Base-by-base conservation (phyloP, 345 rosid genomes). In the Camelina neglecta region DNA sequence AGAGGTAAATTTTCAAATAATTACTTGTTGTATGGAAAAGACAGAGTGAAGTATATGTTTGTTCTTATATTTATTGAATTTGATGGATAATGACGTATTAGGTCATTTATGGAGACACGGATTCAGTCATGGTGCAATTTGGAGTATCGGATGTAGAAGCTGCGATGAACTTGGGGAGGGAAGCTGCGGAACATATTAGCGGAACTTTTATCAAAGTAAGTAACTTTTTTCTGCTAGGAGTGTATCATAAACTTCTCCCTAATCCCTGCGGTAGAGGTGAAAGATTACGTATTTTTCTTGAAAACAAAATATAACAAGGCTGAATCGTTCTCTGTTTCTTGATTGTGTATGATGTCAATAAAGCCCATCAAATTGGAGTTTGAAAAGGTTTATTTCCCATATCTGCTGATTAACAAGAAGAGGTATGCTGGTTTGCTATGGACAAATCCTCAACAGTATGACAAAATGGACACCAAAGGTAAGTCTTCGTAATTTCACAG, bases 401-500 rank as follows among this genome's bases (percentile, higher is more conserved):
- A 89, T 79, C 83, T 95, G 47, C 82, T 95, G 84, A 95, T 95
- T 69, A 92, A 93, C 87, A 95, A 95, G 89, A 95, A 95, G 86
- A 88, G 97, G 83, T 95, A 95, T 84, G 98, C 99, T 82, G 99
- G 99, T 81, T 85, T 95, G 81, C 83, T 76, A 54, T 95, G 98
- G 98, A 92, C 99, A 51, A 90, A 82, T 78, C 89, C 97, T 11
- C 74, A 85, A 35, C 86, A 86, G 69, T 92, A 82, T 75, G 99
- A 95, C 85, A 92, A 95, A 80, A 92, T 95, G 97, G 98, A 92
- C 79, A 89, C 97, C 56, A 95, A 95, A 88, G 98, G 98, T 91
- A 83, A 79, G 67, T 21, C 47, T 24, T 70, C 2, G 16, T 67
- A 31, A 23, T 59, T 69, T 71, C 61, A 61, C 69, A 26, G 65